Evolutionary conservation across 768 basidiomycete species (phyloP).

Genomic region (Boletus tylopilopsis): DNA sequence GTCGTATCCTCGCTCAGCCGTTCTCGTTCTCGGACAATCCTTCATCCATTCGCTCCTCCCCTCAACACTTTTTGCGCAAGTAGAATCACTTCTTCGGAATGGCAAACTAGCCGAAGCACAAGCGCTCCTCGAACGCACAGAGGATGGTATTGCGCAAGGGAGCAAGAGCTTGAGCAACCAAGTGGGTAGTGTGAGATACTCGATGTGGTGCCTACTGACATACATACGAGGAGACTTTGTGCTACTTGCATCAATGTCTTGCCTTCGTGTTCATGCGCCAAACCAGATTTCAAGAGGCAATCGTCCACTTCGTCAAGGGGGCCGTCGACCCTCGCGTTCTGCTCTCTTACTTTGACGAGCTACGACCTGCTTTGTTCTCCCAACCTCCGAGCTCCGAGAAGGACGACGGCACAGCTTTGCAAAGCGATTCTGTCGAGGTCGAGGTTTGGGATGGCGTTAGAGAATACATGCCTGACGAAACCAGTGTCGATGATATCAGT

Average conservation of each 20-base stretch:
- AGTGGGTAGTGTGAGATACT: conserved; percentile 4
- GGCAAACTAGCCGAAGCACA: conserved; percentile 65
- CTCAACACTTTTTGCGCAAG: conserved; percentile 68
- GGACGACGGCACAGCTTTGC: neutral
- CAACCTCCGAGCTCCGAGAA: conserved; percentile 1
- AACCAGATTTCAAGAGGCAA: conserved; percentile 82
- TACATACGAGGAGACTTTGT: conserved; percentile 57
- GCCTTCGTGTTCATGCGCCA: conserved; percentile 77
- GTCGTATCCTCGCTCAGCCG: conserved; percentile 61
- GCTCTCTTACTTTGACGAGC: conserved; percentile 72
- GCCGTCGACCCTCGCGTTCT: conserved; percentile 82
- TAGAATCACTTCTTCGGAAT: conserved; percentile 61
- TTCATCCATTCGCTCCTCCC: conserved; percentile 65
- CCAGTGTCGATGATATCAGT: conserved; percentile 82
- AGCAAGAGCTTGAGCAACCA: conserved; percentile 5
- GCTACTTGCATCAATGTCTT: conserved; percentile 77
- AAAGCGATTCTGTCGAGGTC: conserved; percentile 44
- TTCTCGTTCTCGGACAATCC: conserved; percentile 60
- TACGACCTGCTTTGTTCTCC: conserved; percentile 63
- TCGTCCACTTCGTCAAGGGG: conserved; percentile 71
- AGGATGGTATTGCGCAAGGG: conserved; percentile 31
- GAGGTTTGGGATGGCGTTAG: conserved; percentile 75
- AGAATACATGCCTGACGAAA: conserved; percentile 64
- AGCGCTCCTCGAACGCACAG: conserved; percentile 54
- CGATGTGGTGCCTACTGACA: neutral